Evolutionary conservation across 1,284 basidiomycete species (phyloP), one percentile per base, ranked within the genome.

Genomic region (Rhodotorula sp.): DNA sequence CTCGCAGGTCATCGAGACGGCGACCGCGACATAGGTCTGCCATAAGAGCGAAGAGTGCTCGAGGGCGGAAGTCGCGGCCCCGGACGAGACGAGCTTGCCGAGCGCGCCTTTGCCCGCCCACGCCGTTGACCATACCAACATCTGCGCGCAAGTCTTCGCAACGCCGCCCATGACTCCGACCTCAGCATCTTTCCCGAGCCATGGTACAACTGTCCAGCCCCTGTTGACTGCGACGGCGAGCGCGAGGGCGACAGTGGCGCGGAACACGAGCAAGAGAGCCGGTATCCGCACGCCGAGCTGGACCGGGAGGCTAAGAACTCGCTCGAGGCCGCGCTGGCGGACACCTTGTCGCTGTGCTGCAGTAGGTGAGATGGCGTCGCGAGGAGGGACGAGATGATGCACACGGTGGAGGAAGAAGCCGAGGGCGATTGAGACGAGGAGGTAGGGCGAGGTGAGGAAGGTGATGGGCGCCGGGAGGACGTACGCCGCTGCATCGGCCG

Each of bases 331-430:
- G 20, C 11, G 22, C n/a, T 10, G 31, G 18, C 34, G 31, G 62
- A 11, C 16, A 28, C 26, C 48, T 28, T 44, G 40, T 26, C 40
- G 57, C 40, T 44, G 30, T 28, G 31, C 34, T 16, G 13, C 34
- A 22, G 53, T 18, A 20, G 15, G 30, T 0, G 47, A 26, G 48
- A n/a, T 26, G n/a, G 52, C 34, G 22, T 54, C 40, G 22, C 69
- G 54, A 3, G 72, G 72, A 15, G 72, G 70, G 4, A 74, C 72
- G 67, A 74, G 67, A 52, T 68, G 67, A 44, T 69, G 69, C 16
- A 74, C 71, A 15, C 72, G 59, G 54, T 74, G 68, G 30, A 71
- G 59, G 48, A 71, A 24, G 62, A 74, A 62, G 28, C 69, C 67
- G 58, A 71, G 62, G 7, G 56, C 47, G 57, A 74, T 55, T 8